Evolutionary conservation across 176 grass and related monocot species (phyloP), one percentile per base, ranked within the genome.

Genomic region (Avena insularis): DNA sequence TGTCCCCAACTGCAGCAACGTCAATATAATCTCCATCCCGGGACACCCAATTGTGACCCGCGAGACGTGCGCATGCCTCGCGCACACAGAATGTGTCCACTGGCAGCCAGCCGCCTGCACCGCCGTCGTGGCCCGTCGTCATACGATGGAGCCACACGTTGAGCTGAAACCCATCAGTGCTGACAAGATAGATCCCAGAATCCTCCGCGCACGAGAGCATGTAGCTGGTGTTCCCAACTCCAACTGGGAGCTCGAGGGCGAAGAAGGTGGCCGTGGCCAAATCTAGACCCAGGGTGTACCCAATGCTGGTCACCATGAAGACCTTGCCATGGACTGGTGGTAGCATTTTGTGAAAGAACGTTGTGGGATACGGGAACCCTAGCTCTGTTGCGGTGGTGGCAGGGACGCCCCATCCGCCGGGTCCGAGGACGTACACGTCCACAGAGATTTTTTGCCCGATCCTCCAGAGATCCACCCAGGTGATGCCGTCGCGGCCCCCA

Each of bases 281-380:
- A 17, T 75, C 72, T 8, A 74, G 71, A 74, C 43, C 47, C 47
- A 75, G 72, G 23, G 6, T 17, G 47, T 53, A 74, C 45, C 71
- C 71, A 15, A 9, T 15, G 21, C 10, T 74, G 45, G 45, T 74
- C 71, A 74, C n/a, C 71, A 49, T 8, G 71, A 74, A 74, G 43
- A 8, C 71, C 71, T 74, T 74, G 71, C 43, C 45, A 49, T 25
- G 71, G 11, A 74, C 71, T 47, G 71, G 71, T 23, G 71, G 71
- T 6, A 49, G 71, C 12, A 74, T 14, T 49, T 43, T 43, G 40
- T 43, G 40, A 43, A 43, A 43, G 40, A 43, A 43, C 40, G 40
- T 43, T 43, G 40, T 43, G 6, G 70, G 10, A 73, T 3, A 1
- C 5, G 43, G 70, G 43, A 67, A 29, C 29, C 35, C 64, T 3